phyloP scores from a whole-genome alignment of 2,329 filamentous ascomycete species.

The Coniella lustricola region DNA sequence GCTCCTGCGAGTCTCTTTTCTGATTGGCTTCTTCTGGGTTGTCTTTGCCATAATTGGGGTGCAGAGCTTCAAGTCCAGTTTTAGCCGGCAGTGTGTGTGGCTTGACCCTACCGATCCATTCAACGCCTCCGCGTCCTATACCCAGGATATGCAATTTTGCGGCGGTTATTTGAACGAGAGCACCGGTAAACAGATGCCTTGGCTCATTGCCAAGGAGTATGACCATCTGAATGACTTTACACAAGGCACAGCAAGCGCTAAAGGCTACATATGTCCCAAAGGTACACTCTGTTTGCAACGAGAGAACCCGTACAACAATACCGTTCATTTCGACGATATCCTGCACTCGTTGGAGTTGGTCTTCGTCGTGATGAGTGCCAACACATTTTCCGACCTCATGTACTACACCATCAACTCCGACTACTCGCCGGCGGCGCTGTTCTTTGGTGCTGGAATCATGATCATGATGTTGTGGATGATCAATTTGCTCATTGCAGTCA shows the following conservation, averaged over 20 bases:
- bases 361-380: slow-evolving; percentile 97
- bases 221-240: slow-evolving; percentile 39
- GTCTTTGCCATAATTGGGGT: slow-evolving; percentile 94
- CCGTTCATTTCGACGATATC: slow-evolving; percentile 93
- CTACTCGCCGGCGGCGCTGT: slow-evolving; percentile 79
- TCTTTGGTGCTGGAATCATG: slow-evolving; percentile 67
- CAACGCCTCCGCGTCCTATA: slow-evolving; percentile 49
- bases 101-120: slow-evolving; percentile 54
- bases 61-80: slow-evolving; percentile 86
- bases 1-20: slow-evolving; percentile 84
- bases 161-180: slow-evolving; percentile 67
- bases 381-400: slow-evolving; percentile 92
- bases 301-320: slow-evolving; percentile 71
- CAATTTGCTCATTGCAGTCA: slow-evolving; percentile 90
- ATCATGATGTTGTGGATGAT: slow-evolving; percentile 96
- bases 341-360: slow-evolving; percentile 86
- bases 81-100: slow-evolving; percentile 74
- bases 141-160: slow-evolving; percentile 68
- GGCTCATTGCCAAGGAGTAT: slow-evolving; percentile 45
- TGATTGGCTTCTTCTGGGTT: slow-evolving; percentile 96
- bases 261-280: slow-evolving; percentile 82
- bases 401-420: slow-evolving; percentile 91
- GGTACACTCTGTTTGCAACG: slow-evolving; percentile 79
- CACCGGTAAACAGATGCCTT: slow-evolving; percentile 55
- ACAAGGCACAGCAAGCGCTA: slow-evolving; percentile 49